Evolutionary conservation across 805 yeast species (phyloP).

Genomic region (Naumovozyma baii): DNA sequence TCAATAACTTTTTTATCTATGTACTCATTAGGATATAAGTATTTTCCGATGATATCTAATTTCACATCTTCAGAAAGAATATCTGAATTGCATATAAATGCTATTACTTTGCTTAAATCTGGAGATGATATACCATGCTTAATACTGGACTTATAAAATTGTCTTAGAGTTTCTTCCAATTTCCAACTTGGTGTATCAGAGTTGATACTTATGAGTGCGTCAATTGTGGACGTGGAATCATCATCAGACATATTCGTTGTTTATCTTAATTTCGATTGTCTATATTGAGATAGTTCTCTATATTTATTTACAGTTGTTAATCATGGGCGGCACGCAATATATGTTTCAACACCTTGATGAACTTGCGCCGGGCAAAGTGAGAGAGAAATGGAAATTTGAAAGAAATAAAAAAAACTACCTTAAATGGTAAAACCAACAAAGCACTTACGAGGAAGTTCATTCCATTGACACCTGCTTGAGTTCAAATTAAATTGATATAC

Average conservation of each 20-base stretch:
- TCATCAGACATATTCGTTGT: constrained; percentile 3
- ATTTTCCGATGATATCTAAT: constrained; percentile 19
- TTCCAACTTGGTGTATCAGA: constrained; percentile 5
- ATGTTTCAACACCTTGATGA: background rate
- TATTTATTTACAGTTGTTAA: background rate
- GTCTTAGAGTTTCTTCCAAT: constrained; percentile 3
- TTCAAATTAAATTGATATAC: too few species aligned
- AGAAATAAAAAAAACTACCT: too few species aligned
- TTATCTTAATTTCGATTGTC: too few species aligned
- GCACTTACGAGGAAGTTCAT: too few species aligned
- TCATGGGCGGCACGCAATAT: background rate
- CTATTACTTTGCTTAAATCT: constrained; percentile 10
- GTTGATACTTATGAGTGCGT: constrained; percentile 1
- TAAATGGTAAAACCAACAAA: too few species aligned
- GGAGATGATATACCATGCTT: constrained; percentile 15
- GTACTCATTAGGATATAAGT: constrained; percentile 24
- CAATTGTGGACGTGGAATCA: constrained; percentile 3
- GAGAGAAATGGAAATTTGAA: background rate
- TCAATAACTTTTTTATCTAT: constrained; percentile 20
- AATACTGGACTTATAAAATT: constrained; percentile 8
- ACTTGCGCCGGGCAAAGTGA: background rate
- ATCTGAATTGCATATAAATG: constrained; percentile 12
- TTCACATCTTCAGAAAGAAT: constrained; percentile 12
- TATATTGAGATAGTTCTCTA: background rate
- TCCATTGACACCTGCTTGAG: too few species aligned